Conservation (phyloP, 108 stramenopile genomes). For the Discostella stelligeroides region DNA sequence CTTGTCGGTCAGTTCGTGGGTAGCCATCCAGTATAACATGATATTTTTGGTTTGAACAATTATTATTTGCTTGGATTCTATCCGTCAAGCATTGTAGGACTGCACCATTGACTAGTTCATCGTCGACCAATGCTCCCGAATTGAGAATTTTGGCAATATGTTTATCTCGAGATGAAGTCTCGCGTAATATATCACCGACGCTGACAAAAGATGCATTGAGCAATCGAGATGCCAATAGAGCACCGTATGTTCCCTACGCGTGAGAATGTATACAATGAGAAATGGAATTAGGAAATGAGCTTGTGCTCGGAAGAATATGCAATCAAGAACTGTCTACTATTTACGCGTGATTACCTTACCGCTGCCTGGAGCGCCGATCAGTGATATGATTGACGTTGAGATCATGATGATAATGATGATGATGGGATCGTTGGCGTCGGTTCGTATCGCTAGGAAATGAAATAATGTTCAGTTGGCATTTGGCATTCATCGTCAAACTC, state of each 20-base stretch:
- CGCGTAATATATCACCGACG: conserved; percentile 66
- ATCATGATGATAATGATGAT: too few species aligned
- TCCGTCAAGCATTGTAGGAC: conserved; percentile 49
- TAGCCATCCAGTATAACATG: conserved; percentile 74
- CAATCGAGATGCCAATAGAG: conserved; percentile 34
- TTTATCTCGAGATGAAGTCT: conserved; percentile 32
- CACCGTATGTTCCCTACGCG: conserved; percentile 29
- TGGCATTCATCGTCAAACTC: too few species aligned
- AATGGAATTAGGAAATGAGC: background rate
- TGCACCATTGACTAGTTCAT: conserved; percentile 54
- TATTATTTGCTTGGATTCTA: conserved; percentile 8
- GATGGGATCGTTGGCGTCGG: too few species aligned
- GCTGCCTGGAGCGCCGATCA: conserved; percentile 22
- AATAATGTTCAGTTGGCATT: too few species aligned
- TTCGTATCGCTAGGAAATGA: too few species aligned
- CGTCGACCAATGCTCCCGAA: conserved; percentile 68
- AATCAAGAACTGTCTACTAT: conserved; percentile 5
- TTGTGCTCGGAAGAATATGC: background rate
- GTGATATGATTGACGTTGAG: conserved; percentile 11
- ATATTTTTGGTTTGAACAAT: background rate
- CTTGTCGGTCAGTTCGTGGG: conserved; percentile 69
- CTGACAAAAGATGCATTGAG: conserved; percentile 51
- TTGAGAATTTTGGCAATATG: conserved; percentile 13
- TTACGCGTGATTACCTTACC: conserved; percentile 1
- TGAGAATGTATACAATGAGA: background rate